phyloP scores from a whole-genome alignment of 192 early-diverging fungal species.

The Backusella tarrabulga region DNA sequence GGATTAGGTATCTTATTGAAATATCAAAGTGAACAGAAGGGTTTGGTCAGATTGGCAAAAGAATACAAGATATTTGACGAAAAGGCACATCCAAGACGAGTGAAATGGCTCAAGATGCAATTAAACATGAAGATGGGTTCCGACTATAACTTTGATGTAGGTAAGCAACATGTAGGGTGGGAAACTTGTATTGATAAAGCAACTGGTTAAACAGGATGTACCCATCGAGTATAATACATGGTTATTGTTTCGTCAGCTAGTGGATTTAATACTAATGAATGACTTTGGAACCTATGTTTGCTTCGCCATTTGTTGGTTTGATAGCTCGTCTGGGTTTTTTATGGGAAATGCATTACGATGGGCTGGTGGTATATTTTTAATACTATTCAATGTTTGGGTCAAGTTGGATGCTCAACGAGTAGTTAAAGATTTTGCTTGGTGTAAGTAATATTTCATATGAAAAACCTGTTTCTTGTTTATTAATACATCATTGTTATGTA shows the following conservation, averaged over 20 bases:
- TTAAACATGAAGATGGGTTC: constrained; percentile 74
- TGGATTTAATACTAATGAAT: constrained; percentile 90
- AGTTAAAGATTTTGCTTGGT: constrained; percentile 97
- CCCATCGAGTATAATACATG: constrained; percentile 96
- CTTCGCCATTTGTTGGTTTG: constrained; percentile 81
- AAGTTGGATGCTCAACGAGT: constrained; percentile 93
- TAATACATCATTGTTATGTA: not conserved
- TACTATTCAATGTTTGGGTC: constrained; percentile 94
- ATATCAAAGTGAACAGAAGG: constrained; percentile 71
- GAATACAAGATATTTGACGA: constrained; percentile 65
- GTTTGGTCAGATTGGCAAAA: constrained; percentile 67
- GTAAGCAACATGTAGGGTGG: not conserved
- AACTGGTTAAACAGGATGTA: constrained; percentile 37
- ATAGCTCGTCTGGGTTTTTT: constrained; percentile 55
- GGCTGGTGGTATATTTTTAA: constrained; percentile 71
- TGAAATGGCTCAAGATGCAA: constrained; percentile 60
- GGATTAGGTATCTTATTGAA: constrained; percentile 82
- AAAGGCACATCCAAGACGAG: constrained; percentile 45
- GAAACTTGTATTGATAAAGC: not conserved
- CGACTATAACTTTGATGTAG: constrained; percentile 76
- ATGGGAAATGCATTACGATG: constrained; percentile 69
- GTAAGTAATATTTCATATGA: constrained; percentile 48
- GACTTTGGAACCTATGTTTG: constrained; percentile 82
- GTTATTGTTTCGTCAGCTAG: constrained; percentile 92
- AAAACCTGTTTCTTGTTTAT: constrained; percentile 7